A percentile compares a stretch with the other conserved stretches of the same genome.
Evolutionary conservation across 176 grass and related monocot species (phyloP).

Genomic region (Bolboschoenus planiculmis): DNA sequence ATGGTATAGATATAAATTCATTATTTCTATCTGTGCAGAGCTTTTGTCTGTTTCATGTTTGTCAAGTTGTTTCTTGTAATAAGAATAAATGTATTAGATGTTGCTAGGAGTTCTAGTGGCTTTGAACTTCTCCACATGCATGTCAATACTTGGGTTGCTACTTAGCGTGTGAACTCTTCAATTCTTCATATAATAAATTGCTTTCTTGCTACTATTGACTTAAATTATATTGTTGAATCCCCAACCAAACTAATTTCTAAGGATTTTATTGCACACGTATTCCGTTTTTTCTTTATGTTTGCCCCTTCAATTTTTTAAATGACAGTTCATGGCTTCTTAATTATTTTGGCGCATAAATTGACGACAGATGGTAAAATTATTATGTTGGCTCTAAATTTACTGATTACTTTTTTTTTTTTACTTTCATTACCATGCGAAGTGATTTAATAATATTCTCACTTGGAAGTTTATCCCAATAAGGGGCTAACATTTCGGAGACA

Average conservation of each 20-base stretch:
- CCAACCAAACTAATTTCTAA: not conserved
- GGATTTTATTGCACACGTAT: too few species aligned
- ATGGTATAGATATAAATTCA: too few species aligned
- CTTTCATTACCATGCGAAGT: not conserved
- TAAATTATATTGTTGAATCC: not conserved
- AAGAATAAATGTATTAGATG: not conserved
- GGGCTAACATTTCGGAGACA: not conserved
- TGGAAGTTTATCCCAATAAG: not conserved
- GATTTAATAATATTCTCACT: not conserved
- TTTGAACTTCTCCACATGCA: conserved; percentile 7
- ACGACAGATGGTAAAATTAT: not conserved
- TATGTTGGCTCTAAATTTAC: not conserved
- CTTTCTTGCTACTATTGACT: not conserved
- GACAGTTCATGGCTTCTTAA: not conserved
- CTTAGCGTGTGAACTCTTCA: not conserved
- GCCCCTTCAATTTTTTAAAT: too few species aligned
- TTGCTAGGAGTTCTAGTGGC: conserved; percentile 17
- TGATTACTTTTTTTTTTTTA: not conserved
- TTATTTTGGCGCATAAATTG: not conserved
- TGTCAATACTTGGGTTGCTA: not conserved
- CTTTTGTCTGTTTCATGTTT: too few species aligned
- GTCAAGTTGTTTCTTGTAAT: not conserved
- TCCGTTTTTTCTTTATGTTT: too few species aligned
- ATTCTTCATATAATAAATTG: not conserved
- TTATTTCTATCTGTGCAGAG: too few species aligned